These are phyloP conservation scores for Trifolium repens DNA, from an alignment of 306 rosid species.

Conservation along the genomic window DNA sequence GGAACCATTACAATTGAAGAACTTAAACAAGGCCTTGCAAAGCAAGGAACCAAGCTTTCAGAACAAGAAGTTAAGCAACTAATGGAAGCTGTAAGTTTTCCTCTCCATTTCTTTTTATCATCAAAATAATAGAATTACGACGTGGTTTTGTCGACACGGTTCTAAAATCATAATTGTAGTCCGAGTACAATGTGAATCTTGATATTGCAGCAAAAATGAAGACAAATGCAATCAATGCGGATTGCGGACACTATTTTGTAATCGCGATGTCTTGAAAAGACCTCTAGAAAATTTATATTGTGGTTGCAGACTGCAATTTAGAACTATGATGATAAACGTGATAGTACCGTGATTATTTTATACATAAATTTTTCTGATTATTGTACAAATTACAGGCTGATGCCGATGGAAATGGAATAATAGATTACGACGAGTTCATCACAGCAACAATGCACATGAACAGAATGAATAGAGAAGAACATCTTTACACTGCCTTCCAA, in stretches of 20 bases:
- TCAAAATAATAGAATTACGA: background rate
- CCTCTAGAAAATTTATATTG: background rate
- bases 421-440: constrained; percentile 94
- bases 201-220: background rate
- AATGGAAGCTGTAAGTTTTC: constrained; percentile 79
- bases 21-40: constrained; percentile 85
- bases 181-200: background rate
- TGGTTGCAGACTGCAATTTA: background rate
- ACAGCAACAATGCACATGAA: constrained; percentile 97
- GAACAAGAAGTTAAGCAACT: constrained; percentile 81
- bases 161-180: no score
- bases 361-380: constrained; percentile 8
- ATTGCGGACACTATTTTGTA: background rate
- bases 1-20: constrained; percentile 95
- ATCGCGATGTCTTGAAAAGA: background rate
- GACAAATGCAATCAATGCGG: background rate
- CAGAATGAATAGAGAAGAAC: constrained; percentile 95
- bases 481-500: constrained; percentile 93
- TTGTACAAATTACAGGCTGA: constrained; percentile 66
- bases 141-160: no score
- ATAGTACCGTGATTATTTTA: background rate
- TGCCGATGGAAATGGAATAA: constrained; percentile 92
- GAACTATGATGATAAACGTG: background rate
- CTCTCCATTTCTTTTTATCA: background rate
- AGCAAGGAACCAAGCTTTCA: constrained; percentile 81